These are phyloP conservation scores for Whalleya microplaca DNA, from an alignment of 2,329 filamentous ascomycete species.

Conservation along the genomic window DNA sequence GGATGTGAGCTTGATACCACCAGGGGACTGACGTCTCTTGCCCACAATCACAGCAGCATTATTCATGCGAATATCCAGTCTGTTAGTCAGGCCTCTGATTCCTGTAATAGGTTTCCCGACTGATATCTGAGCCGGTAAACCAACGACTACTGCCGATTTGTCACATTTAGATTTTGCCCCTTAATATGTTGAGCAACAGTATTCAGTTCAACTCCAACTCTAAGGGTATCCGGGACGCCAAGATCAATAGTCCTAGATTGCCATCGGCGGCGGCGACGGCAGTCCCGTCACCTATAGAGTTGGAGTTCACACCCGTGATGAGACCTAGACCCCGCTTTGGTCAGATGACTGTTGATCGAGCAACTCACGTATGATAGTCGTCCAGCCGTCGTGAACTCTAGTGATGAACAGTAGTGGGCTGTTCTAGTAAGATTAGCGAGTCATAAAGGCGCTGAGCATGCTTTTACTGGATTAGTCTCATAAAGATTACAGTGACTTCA, in stretches of 20 bases:
- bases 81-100: slow-evolving; percentile 34
- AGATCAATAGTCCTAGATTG: slow-evolving; percentile 40
- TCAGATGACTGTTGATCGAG: slow-evolving; percentile 25
- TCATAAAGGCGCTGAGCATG: slow-evolving; percentile 1
- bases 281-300: slow-evolving; percentile 41
- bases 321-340: slow-evolving; percentile 33
- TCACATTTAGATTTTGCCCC: slow-evolving; percentile 5
- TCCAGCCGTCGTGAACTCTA: neutral
- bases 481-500: neutral
- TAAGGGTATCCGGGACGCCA: slow-evolving; percentile 41
- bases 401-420: slow-evolving; percentile 2
- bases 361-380: slow-evolving; percentile 6
- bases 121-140: slow-evolving; percentile 38
- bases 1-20: slow-evolving; percentile 44
- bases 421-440: slow-evolving; percentile 14
- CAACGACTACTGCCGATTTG: slow-evolving; percentile 35
- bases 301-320: slow-evolving; percentile 44
- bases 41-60: slow-evolving; percentile 45
- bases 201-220: no score
- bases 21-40: slow-evolving; percentile 27
- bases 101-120: slow-evolving; percentile 38
- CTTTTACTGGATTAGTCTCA: slow-evolving; percentile 16
- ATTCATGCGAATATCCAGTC: slow-evolving; percentile 46
- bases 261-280: slow-evolving; percentile 40
- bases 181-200: slow-evolving; percentile 31